Percentiles rank a stretch among this genome's conserved stretches.
These are phyloP conservation scores for Arachis monticola DNA, from an alignment of 331 rosid genomes.

Conservation along the genomic window DNA sequence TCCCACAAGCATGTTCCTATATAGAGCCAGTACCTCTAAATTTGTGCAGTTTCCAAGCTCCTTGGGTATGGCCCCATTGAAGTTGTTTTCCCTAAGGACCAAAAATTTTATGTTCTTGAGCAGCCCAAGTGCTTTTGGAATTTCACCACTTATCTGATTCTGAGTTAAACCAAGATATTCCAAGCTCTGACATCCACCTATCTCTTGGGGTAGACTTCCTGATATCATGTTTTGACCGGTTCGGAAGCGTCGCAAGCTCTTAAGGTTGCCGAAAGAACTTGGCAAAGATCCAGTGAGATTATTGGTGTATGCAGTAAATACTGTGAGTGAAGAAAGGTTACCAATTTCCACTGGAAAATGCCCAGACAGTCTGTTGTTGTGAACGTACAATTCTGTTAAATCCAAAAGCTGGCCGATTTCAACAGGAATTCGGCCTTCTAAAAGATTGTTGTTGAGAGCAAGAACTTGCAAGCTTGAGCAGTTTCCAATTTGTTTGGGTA, in stretches of 20 bases:
- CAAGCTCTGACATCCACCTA: conserved; percentile 65
- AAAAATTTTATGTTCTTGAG: conserved; percentile 49
- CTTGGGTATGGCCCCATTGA: conserved; percentile 63
- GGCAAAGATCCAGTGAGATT: conserved; percentile 65
- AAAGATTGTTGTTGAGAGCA: conserved; percentile 53
- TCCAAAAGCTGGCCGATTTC: conserved; percentile 59
- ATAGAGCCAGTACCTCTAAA: conserved; percentile 62
- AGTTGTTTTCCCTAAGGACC: conserved; percentile 57
- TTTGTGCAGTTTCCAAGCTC: conserved; percentile 72
- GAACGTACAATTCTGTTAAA: conserved; percentile 53
- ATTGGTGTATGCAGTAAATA: conserved; percentile 62
- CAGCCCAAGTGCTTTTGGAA: conserved; percentile 67
- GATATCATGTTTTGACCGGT: conserved; percentile 73
- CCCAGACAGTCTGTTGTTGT: conserved; percentile 61
- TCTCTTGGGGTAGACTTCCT: conserved; percentile 66
- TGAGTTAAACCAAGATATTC: conserved; percentile 67
- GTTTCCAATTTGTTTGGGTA: conserved; percentile 67
- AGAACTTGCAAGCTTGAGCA: conserved; percentile 53
- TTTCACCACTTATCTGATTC: conserved; percentile 62
- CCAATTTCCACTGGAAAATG: conserved; percentile 63
- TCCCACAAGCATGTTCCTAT: conserved; percentile 63
- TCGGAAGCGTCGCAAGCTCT: conserved; percentile 55
- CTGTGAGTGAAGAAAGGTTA: conserved; percentile 53
- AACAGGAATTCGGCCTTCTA: conserved; percentile 60
- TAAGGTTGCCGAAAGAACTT: conserved; percentile 60